Percentiles rank a stretch among this genome's conserved stretches.
Conservation (phyloP, 148 eudicot genomes). For the Linanthus parryae region DNA sequence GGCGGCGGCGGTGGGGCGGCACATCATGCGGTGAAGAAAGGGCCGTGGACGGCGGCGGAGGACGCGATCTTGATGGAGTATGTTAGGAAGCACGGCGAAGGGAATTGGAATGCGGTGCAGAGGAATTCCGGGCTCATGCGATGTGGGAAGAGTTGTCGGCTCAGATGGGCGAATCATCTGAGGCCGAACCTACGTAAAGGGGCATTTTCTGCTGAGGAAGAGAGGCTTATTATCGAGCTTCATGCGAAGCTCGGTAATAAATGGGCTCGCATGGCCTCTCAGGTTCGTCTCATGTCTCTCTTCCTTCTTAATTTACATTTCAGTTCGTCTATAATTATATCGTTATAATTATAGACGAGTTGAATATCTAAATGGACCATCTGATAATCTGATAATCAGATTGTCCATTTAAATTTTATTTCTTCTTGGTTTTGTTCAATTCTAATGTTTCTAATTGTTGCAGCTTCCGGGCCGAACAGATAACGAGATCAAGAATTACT, state of each 20-base stretch:
- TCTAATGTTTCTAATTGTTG: background rate
- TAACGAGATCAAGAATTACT: conserved; percentile 88
- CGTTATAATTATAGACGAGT: background rate
- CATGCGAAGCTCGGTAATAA: conserved; percentile 83
- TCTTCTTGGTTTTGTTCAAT: background rate
- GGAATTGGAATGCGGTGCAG: conserved; percentile 91
- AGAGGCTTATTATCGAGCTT: conserved; percentile 57
- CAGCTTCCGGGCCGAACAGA: conserved; percentile 93
- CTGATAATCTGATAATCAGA: background rate
- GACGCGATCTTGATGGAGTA: conserved; percentile 70
- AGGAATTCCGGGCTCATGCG: conserved; percentile 52
- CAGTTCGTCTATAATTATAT: background rate
- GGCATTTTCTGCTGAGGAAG: conserved; percentile 68
- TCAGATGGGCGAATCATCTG: conserved; percentile 87
- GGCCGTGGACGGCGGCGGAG: conserved; percentile 82
- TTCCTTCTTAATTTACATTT: background rate
- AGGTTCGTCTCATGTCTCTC: conserved; percentile 21
- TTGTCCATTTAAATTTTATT: background rate
- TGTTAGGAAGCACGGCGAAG: conserved; percentile 78
- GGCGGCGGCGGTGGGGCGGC: background rate
- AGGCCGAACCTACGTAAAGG: conserved; percentile 83
- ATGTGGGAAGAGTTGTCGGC: conserved; percentile 91
- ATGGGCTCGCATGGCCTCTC: conserved; percentile 95
- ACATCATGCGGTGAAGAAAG: conserved; percentile 42
- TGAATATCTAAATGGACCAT: background rate